Evolutionary conservation across 169 alveolate species (phyloP).

Genomic region (Plasmodium cynomolgi): DNA sequence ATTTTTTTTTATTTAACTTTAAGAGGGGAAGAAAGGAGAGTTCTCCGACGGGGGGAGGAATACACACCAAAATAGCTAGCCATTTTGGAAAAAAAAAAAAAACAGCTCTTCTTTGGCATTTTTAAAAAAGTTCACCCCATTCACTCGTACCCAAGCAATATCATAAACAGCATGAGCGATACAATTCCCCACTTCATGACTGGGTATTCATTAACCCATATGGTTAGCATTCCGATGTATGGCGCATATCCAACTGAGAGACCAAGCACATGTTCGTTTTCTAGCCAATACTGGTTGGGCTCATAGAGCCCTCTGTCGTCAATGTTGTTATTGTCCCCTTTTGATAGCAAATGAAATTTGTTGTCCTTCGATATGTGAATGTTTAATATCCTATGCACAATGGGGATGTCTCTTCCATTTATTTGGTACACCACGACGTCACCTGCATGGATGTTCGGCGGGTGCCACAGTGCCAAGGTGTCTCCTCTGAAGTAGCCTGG

Average conservation of each 20-base stretch:
- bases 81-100: neutral
- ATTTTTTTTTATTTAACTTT: neutral
- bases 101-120: neutral
- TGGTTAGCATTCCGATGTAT: constrained; percentile 93
- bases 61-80: neutral
- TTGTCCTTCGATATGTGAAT: constrained; percentile 86
- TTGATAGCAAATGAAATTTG: constrained; percentile 86
- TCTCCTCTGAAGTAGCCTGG: constrained; percentile 95
- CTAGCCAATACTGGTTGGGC: constrained; percentile 88
- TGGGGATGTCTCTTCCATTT: constrained; percentile 92
- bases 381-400: constrained; percentile 92
- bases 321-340: constrained; percentile 94
- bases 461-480: constrained; percentile 87
- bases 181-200: constrained; percentile 74
- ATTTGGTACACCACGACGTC: constrained; percentile 85
- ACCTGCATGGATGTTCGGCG: constrained; percentile 78
- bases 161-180: constrained; percentile 47
- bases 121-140: neutral
- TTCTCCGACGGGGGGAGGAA: neutral
- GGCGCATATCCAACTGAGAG: constrained; percentile 88
- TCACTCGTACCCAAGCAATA: constrained; percentile 67
- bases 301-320: constrained; percentile 94
- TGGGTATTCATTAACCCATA: constrained; percentile 92
- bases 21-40: neutral
- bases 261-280: constrained; percentile 89